phyloP scores from a whole-genome alignment of 495 filamentous ascomycete species.

The Neurospora sp. region DNA sequence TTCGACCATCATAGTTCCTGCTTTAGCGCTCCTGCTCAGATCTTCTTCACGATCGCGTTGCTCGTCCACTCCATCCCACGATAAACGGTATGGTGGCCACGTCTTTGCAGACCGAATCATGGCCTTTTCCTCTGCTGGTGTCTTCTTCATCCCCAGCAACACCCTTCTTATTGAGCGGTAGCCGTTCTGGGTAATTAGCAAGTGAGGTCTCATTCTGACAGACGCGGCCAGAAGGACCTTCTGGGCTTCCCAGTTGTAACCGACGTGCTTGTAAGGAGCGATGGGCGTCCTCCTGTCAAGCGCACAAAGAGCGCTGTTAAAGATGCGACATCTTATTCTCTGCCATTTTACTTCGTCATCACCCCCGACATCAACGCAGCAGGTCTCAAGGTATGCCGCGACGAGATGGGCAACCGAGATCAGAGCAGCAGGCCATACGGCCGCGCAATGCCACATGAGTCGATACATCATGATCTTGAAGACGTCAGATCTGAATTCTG shows the following conservation, averaged over 20 bases:
- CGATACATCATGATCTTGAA: slow-evolving; percentile 23
- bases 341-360: slow-evolving; percentile 4
- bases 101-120: slow-evolving; percentile 27
- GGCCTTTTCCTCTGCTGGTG: slow-evolving; percentile 22
- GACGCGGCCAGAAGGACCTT: slow-evolving; percentile 28
- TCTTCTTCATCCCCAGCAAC: slow-evolving; percentile 28
- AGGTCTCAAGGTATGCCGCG: slow-evolving; percentile 22
- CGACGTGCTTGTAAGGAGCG: slow-evolving; percentile 20
- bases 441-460: slow-evolving; percentile 21
- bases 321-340: slow-evolving; percentile 16
- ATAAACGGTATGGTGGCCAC: slow-evolving; percentile 36
- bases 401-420: slow-evolving; percentile 23
- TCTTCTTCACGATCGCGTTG: slow-evolving; percentile 29
- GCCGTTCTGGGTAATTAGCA: slow-evolving; percentile 25
- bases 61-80: slow-evolving; percentile 35
- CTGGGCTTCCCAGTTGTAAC: slow-evolving; percentile 37
- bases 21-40: slow-evolving; percentile 28
- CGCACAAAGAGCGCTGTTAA: slow-evolving; percentile 24
- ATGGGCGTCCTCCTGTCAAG: slow-evolving; percentile 19
- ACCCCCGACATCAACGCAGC: slow-evolving; percentile 5
- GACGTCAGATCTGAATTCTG: slow-evolving; percentile 13
- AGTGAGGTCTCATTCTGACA: slow-evolving; percentile 19
- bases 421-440: slow-evolving; percentile 24
- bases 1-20: slow-evolving; percentile 27
- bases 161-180: slow-evolving; percentile 31